phyloP scores from a whole-genome alignment of 768 basidiomycete genomes.

The Suillus tomentosus region DNA sequence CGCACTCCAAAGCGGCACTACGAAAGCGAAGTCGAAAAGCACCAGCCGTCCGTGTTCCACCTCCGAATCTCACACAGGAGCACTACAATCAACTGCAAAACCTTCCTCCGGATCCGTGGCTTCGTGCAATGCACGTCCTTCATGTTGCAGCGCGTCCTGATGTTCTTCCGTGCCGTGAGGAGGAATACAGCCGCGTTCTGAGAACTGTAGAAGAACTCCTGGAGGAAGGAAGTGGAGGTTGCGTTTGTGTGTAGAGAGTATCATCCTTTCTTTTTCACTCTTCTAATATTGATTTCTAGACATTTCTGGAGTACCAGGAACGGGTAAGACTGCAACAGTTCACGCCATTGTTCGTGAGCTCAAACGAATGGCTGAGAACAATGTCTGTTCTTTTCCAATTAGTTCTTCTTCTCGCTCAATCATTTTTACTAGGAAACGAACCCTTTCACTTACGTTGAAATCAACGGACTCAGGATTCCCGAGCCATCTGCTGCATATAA shows the following conservation, averaged over 20 bases:
- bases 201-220: conserved; percentile 79
- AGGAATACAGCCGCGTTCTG: conserved; percentile 78
- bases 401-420: neutral
- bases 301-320: conserved; percentile 98
- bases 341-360: conserved; percentile 90
- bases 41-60: conserved; percentile 35
- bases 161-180: conserved; percentile 83
- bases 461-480: conserved; percentile 92
- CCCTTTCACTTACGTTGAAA: conserved; percentile 96
- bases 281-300: conserved; percentile 47
- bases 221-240: conserved; percentile 93
- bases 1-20: conserved; percentile 73
- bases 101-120: conserved; percentile 75
- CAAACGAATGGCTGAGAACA: conserved; percentile 82
- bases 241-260: conserved; percentile 69
- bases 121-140: conserved; percentile 85
- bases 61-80: conserved; percentile 37
- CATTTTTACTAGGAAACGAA: conserved; percentile 69
- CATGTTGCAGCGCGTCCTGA: conserved; percentile 95
- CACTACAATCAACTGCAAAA: conserved; percentile 45
- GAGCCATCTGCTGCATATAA: conserved; percentile 93
- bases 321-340: conserved; percentile 97
- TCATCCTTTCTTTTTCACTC: conserved; percentile 7
- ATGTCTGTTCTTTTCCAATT: conserved; percentile 45
- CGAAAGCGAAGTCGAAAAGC: conserved; percentile 38